A percentile compares a stretch with the other conserved stretches of the same genome.
These are phyloP conservation scores for Pseudogymnoascus verrucosus DNA, from an alignment of 2,329 filamentous ascomycete species.

Conservation along the genomic window DNA sequence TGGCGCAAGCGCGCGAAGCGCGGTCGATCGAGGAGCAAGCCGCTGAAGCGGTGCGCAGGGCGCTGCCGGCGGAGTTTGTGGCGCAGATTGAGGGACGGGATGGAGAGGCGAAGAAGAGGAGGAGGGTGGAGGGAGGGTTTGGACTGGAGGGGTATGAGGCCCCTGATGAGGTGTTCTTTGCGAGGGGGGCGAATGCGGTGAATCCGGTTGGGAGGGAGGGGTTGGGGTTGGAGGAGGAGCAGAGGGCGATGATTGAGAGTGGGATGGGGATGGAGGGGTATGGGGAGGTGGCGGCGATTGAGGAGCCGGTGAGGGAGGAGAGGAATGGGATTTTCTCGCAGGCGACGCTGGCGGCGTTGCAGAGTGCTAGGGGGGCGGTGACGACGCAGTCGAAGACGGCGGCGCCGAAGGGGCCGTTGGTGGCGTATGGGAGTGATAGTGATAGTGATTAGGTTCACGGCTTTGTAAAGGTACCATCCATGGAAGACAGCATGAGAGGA, in stretches of 20 bases:
- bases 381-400: slow-evolving; percentile 42
- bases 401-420: slow-evolving; percentile 61
- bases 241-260: slow-evolving; percentile 49
- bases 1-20: slow-evolving; percentile 87
- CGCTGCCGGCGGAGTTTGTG: slow-evolving; percentile 82
- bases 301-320: slow-evolving; percentile 32
- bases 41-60: slow-evolving; percentile 82
- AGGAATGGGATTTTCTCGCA: slow-evolving; percentile 67
- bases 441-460: slow-evolving; percentile 36
- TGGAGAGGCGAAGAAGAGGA: slow-evolving; percentile 75
- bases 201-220: slow-evolving; percentile 51
- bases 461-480: background rate
- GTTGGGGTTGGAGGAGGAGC: slow-evolving; percentile 56
- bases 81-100: slow-evolving; percentile 91
- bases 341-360: slow-evolving; percentile 73
- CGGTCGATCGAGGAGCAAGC: slow-evolving; percentile 89
- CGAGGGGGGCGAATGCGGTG: slow-evolving; percentile 62
- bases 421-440: slow-evolving; percentile 84
- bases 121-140: slow-evolving; percentile 83
- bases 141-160: slow-evolving; percentile 88
- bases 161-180: slow-evolving; percentile 89
- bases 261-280: slow-evolving; percentile 41
- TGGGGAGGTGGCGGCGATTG: slow-evolving; percentile 35
- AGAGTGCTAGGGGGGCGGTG: slow-evolving; percentile 46
- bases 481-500: background rate